A percentile compares a stretch with the other conserved stretches of the same genome.
Evolutionary conservation across 495 filamentous ascomycete species (phyloP).

Genomic region (Aspergillus taichungensis): DNA sequence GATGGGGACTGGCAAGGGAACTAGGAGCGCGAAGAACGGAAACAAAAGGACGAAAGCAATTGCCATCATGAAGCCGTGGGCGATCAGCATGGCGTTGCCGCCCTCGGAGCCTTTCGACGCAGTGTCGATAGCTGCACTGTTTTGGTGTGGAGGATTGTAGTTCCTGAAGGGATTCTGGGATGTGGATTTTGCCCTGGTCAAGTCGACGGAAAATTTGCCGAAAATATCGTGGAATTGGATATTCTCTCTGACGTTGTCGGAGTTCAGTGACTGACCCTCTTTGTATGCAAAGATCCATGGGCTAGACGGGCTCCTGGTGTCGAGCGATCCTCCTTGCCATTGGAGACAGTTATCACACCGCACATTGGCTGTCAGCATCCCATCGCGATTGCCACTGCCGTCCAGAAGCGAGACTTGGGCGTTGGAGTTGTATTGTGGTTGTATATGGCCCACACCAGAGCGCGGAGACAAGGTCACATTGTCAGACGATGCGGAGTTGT

Average conservation of each 20-base stretch:
- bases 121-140: not conserved
- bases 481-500: conserved; percentile 42
- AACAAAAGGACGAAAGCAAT: conserved; percentile 36
- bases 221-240: conserved; percentile 52
- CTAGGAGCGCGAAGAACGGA: conserved; percentile 35
- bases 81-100: conserved; percentile 12
- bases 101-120: not conserved
- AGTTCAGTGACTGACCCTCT: conserved; percentile 47
- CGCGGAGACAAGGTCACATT: conserved; percentile 59
- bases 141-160: conserved; percentile 4
- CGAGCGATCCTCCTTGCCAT: conserved; percentile 44
- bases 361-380: conserved; percentile 56
- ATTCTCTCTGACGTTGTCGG: conserved; percentile 33
- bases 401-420: conserved; percentile 46
- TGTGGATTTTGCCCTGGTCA: conserved; percentile 39
- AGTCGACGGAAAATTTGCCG: conserved; percentile 43
- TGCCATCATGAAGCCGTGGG: conserved; percentile 31
- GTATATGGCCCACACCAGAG: conserved; percentile 40
- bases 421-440: conserved; percentile 44
- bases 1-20: conserved; percentile 23
- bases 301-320: conserved; percentile 33
- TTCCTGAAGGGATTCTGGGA: conserved; percentile 51
- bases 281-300: conserved; percentile 63
- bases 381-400: conserved; percentile 47
- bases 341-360: conserved; percentile 47